Conservation (phyloP, 176 grass and related monocot genomes). For the Zoysia pacifica region DNA sequence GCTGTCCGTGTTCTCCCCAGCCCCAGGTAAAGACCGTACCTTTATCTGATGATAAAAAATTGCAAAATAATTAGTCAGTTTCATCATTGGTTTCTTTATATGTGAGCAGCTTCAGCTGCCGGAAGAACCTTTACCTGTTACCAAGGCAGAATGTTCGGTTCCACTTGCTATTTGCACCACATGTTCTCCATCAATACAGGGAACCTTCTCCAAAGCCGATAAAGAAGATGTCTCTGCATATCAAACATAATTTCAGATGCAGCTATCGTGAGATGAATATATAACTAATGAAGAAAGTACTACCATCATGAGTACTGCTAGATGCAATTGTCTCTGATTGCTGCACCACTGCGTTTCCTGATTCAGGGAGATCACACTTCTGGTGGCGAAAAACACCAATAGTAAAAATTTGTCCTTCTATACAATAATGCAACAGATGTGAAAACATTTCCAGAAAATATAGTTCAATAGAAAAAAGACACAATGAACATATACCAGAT, state of each 20-base stretch:
- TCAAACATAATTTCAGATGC: constrained; percentile 10
- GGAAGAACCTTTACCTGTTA: constrained; percentile 61
- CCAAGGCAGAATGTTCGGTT: constrained; percentile 75
- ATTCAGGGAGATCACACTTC: constrained; percentile 25
- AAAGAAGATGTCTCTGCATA: constrained; percentile 20
- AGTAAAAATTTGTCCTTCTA: constrained; percentile 69
- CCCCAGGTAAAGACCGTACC: constrained; percentile 81
- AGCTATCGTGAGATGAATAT: not conserved
- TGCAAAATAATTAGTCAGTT: constrained; percentile 9
- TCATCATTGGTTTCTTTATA: not conserved
- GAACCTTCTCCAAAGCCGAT: constrained; percentile 43
- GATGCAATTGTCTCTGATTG: constrained; percentile 31
- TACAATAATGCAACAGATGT: constrained; percentile 8
- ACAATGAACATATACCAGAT: constrained; percentile 52
- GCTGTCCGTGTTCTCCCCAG: constrained; percentile 96
- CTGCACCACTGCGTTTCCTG: constrained; percentile 26
- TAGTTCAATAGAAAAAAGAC: constrained; percentile 28
- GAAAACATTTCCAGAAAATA: constrained; percentile 21
- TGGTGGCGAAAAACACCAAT: constrained; percentile 81
- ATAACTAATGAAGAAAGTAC: constrained; percentile 18
- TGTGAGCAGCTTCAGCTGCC: constrained; percentile 6
- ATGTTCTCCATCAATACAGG: constrained; percentile 37
- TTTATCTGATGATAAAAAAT: constrained; percentile 56
- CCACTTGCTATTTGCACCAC: constrained; percentile 72
- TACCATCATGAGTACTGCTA: constrained; percentile 47